phyloP scores from a whole-genome alignment of 345 rosid species.

The Populus tremula region DNA sequence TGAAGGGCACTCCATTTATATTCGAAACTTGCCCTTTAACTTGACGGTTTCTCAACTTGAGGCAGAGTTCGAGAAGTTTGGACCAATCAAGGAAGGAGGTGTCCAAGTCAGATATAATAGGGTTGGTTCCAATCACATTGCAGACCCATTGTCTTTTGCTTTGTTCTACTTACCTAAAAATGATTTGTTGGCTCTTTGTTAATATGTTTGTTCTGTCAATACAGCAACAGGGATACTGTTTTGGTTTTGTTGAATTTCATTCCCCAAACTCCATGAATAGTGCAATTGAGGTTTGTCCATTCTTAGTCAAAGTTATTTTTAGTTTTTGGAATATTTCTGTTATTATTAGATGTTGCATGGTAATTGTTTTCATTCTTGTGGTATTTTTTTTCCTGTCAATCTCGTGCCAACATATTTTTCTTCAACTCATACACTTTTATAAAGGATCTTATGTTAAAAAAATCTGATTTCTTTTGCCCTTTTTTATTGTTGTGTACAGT shows the following conservation, averaged over 20 bases:
- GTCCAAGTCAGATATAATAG: conserved; percentile 27
- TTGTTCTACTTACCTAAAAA: neutral
- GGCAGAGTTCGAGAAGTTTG: conserved; percentile 24
- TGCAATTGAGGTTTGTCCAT: conserved; percentile 24
- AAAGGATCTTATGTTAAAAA: too few species aligned
- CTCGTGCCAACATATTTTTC: neutral
- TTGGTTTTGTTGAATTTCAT: conserved; percentile 32
- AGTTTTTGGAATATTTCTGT: neutral
- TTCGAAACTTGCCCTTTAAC: conserved; percentile 24
- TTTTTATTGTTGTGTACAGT: too few species aligned
- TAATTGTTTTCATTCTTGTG: neutral
- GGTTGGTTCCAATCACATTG: conserved; percentile 11
- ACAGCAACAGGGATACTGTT: conserved; percentile 30
- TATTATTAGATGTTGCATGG: neutral
- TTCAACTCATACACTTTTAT: neutral
- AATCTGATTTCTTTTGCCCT: too few species aligned
- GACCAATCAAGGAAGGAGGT: conserved; percentile 29
- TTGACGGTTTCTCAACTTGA: conserved; percentile 21
- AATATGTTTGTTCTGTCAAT: neutral
- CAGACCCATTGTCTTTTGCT: neutral
- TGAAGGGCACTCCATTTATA: conserved; percentile 30
- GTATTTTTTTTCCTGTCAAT: neutral
- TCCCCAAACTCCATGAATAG: conserved; percentile 23
- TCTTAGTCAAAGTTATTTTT: neutral
- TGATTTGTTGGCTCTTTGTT: neutral